phyloP scores from a whole-genome alignment of 495 filamentous ascomycete species.

The Friedmanniomyces endolithicus region DNA sequence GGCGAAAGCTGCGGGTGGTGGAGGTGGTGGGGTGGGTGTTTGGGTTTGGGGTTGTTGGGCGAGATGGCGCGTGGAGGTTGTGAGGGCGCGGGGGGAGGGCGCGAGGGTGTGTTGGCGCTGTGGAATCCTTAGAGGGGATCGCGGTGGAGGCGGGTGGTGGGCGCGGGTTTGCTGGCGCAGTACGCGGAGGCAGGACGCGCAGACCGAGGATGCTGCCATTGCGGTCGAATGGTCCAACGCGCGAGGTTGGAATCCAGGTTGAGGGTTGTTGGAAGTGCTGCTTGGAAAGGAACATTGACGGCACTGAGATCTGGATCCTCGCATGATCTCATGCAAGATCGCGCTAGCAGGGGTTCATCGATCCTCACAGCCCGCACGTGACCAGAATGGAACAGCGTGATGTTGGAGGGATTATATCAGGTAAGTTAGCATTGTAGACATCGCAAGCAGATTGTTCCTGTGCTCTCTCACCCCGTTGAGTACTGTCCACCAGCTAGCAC shows the following conservation, averaged over 20 bases:
- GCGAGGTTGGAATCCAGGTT: background rate
- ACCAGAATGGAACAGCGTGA: background rate
- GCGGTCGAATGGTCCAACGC: background rate
- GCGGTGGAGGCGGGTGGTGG: background rate
- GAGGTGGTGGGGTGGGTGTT: background rate
- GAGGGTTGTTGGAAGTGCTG: too few species aligned
- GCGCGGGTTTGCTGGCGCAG: background rate
- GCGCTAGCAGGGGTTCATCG: constrained; percentile 1
- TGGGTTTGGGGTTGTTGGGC: background rate
- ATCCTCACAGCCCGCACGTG: too few species aligned
- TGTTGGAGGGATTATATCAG: background rate
- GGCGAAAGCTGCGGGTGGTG: background rate
- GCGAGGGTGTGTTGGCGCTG: background rate
- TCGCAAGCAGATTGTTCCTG: too few species aligned
- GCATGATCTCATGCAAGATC: constrained; percentile 7
- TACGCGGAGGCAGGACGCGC: constrained; percentile 9
- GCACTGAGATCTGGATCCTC: constrained; percentile 6
- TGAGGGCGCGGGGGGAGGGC: background rate
- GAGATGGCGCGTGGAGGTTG: background rate
- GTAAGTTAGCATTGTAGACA: too few species aligned
- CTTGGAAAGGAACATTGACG: too few species aligned
- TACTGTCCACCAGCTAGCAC: too few species aligned
- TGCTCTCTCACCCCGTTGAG: too few species aligned
- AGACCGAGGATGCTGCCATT: background rate
- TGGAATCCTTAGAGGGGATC: background rate